A percentile compares a stretch with the other conserved stretches of the same genome.
phyloP scores from a whole-genome alignment of 2,329 filamentous ascomycete genomes.

The Zasmidium citrigriseum region DNA sequence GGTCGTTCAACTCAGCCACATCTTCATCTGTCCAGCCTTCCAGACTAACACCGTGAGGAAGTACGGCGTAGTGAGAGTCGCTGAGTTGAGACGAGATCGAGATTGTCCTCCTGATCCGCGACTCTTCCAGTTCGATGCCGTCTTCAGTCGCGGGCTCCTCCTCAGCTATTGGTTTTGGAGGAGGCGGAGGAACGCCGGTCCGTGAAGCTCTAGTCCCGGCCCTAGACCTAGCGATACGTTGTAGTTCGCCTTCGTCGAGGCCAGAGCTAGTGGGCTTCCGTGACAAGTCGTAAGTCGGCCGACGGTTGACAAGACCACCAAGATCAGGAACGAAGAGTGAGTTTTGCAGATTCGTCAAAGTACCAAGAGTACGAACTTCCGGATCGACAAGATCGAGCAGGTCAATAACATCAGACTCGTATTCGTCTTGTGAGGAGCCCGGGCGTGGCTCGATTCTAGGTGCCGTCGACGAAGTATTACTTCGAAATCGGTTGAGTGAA shows the following conservation, averaged over 20 bases:
- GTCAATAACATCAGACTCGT: slow-evolving; percentile 65
- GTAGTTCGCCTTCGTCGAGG: slow-evolving; percentile 14
- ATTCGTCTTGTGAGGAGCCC: slow-evolving; percentile 44
- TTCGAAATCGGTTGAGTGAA: slow-evolving; percentile 17
- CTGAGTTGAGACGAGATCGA: slow-evolving; percentile 70
- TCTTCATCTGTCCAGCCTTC: slow-evolving; percentile 76
- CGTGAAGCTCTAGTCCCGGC: slow-evolving; percentile 22
- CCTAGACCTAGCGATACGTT: slow-evolving; percentile 21
- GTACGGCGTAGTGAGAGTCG: slow-evolving; percentile 73
- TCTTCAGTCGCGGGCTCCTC: slow-evolving; percentile 1
- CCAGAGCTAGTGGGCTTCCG: slow-evolving; percentile 43
- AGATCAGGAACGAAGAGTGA: slow-evolving; percentile 83
- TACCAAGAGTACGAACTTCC: slow-evolving; percentile 79
- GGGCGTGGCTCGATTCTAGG: slow-evolving; percentile 11
- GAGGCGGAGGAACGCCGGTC: slow-evolving; percentile 1
- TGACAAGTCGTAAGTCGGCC: slow-evolving; percentile 75
- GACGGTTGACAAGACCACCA: slow-evolving; percentile 72
- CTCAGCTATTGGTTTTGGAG: slow-evolving; percentile 15
- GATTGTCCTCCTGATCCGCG: slow-evolving; percentile 21
- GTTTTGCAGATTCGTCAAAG: slow-evolving; percentile 86
- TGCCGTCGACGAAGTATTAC: slow-evolving; percentile 15
- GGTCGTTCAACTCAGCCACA: slow-evolving; percentile 76
- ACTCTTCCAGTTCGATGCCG: slow-evolving; percentile 26
- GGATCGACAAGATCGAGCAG: slow-evolving; percentile 73
- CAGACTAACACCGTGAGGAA: slow-evolving; percentile 71